Evolutionary conservation across 345 rosid species (phyloP), one percentile per base, ranked within the genome.

Genomic region (Murraya paniculata): DNA sequence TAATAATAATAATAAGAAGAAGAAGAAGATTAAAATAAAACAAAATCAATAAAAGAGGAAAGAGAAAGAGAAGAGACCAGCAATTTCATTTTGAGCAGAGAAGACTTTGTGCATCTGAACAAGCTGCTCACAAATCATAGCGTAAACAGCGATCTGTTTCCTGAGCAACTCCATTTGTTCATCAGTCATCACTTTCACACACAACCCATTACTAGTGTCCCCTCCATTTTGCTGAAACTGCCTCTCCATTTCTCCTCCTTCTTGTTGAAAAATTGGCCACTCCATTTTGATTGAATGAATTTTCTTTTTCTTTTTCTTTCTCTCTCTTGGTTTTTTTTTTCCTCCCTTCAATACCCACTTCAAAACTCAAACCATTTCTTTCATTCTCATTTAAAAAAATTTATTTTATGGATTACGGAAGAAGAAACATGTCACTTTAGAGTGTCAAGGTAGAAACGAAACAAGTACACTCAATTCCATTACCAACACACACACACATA

Each of bases 81-180:
- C 38, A 31, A 86, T 75, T 64, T 87, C 85, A 11, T 77, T 82
- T 7, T 80, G 87, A 25, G 87, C 66, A 64, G 84, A 84, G 72
- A 88, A 70, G 65, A 86, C 33, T 28, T 78, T 87, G 80, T 92
- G 91, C 87, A 88, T 86, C 77, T 86, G 81, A 41, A 87, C 83
- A 25, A 93, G 96, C 83, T 83, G 87, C 27, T 90, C 91, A 57
- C 88, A 87, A 25, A 93, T 84, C 18, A 81, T 76, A 31, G 88
- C 79, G 65, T 89, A 93, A 24, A 88, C 84, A 62, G 89, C 85
- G 77, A 93, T 93, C 76, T 93, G 98, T 76, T 87, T 91, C 76
- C 94, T 83, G 57, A 89, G 82, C 36, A 81, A 72, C 87, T 90
- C 97, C 88, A 92, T 79, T 64, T 94, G 98, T 78, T 90, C 98